Evolutionary conservation across 352 stramenopile species (phyloP).

Genomic region (Pythium diclinum): DNA sequence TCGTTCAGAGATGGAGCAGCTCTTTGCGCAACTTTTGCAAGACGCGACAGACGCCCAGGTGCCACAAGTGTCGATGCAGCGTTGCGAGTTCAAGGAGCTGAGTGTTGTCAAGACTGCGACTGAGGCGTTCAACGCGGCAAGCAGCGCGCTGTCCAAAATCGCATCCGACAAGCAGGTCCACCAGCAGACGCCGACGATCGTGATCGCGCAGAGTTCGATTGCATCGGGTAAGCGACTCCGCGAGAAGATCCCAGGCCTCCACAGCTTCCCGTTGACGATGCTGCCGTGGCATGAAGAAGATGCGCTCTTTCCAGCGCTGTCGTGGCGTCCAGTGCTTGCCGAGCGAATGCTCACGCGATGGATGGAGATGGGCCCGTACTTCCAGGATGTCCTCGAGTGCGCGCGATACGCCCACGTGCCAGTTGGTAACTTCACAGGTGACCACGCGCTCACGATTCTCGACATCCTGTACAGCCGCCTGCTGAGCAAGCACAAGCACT

Average conservation of each 20-base stretch:
- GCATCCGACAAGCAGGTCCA: conserved; percentile 78
- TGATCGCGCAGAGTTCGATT: conserved; percentile 82
- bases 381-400: conserved; percentile 86
- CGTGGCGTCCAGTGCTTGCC: conserved; percentile 90
- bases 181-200: conserved; percentile 68
- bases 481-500: conserved; percentile 90
- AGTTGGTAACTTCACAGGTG: conserved; percentile 92
- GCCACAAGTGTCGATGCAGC: conserved; percentile 33
- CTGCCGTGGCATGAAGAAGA: conserved; percentile 84
- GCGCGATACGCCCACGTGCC: conserved; percentile 92
- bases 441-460: conserved; percentile 90
- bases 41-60: conserved; percentile 35
- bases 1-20: conserved; percentile 45
- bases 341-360: conserved; percentile 73
- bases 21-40: conserved; percentile 49
- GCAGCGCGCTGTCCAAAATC: conserved; percentile 82
- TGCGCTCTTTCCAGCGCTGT: conserved; percentile 85
- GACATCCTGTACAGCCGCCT: conserved; percentile 93
- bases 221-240: conserved; percentile 60
- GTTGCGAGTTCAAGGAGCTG: conserved; percentile 49
- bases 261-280: conserved; percentile 91
- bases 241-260: conserved; percentile 83
- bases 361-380: conserved; percentile 85
- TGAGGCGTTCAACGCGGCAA: conserved; percentile 82
- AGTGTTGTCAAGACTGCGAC: conserved; percentile 78